Percentiles rank a stretch among this genome's conserved stretches.
These are phyloP conservation scores for Thraustotheca clavata DNA, from an alignment of 352 stramenopile species.

Conservation along the genomic window DNA sequence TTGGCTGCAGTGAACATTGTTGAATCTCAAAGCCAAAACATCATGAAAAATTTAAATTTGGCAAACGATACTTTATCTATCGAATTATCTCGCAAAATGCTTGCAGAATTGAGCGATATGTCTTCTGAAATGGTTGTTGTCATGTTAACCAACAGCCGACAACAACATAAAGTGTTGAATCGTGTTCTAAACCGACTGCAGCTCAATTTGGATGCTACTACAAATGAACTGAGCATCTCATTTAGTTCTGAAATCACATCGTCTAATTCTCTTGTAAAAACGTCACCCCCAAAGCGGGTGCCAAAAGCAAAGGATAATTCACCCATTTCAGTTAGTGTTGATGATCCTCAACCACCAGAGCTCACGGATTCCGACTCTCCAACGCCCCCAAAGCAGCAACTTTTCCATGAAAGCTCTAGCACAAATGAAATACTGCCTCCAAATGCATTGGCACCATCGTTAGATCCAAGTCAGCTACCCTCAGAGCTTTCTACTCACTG, in stretches of 20 bases:
- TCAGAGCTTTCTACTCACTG: too few species aligned
- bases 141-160: background rate
- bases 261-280: background rate
- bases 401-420: too few species aligned
- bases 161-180: background rate
- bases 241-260: background rate
- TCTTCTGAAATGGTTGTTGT: background rate
- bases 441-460: too few species aligned
- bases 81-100: background rate
- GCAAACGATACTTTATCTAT: background rate
- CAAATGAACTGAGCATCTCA: background rate
- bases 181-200: background rate
- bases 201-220: background rate
- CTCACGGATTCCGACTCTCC: too few species aligned
- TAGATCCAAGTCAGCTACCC: too few species aligned
- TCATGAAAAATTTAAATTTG: background rate
- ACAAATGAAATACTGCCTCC: too few species aligned
- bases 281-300: too few species aligned
- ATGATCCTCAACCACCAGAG: too few species aligned
- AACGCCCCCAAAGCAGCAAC: too few species aligned
- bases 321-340: too few species aligned
- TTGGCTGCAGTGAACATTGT: background rate
- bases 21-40: background rate
- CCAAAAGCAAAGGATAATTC: too few species aligned
- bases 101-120: background rate